Conservation (phyloP, 306 rosid species). For the Cajanus cajan region DNA sequence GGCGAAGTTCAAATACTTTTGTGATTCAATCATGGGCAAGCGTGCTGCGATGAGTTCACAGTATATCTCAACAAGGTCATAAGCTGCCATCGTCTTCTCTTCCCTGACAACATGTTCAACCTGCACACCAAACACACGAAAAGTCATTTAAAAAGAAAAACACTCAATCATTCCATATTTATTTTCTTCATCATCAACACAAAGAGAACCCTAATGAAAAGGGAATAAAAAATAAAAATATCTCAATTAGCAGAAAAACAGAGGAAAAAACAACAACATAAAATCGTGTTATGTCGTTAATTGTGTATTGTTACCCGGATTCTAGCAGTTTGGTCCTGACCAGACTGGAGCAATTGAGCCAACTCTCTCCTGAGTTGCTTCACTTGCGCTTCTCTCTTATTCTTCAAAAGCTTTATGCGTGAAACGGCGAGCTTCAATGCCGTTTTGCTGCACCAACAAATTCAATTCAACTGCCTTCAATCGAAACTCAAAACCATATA, state of each 20-base stretch:
- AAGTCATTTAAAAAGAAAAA: conserved; percentile 9
- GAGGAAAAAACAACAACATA: not conserved
- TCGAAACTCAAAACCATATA: not conserved
- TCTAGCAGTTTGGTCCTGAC: conserved; percentile 84
- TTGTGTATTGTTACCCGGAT: conserved; percentile 50
- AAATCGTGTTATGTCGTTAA: not conserved
- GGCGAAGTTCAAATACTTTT: conserved; percentile 59
- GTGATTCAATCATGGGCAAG: conserved; percentile 85
- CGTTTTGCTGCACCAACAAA: conserved; percentile 70
- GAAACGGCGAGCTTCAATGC: conserved; percentile 81
- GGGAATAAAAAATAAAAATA: not conserved
- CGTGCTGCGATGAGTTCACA: conserved; percentile 91
- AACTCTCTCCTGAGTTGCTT: conserved; percentile 74
- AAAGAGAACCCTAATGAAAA: not conserved
- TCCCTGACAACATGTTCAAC: conserved; percentile 95
- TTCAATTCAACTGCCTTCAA: not conserved
- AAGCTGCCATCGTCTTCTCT: conserved; percentile 88
- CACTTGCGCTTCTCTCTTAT: conserved; percentile 72
- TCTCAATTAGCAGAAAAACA: not conserved
- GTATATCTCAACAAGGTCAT: conserved; percentile 82
- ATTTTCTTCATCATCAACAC: not conserved
- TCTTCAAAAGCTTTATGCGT: conserved; percentile 80
- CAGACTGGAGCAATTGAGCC: conserved; percentile 78
- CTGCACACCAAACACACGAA: conserved; percentile 40
- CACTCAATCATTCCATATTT: not conserved